Conservation (phyloP, 805 yeast species). For the Yarrowia keelungensis region DNA sequence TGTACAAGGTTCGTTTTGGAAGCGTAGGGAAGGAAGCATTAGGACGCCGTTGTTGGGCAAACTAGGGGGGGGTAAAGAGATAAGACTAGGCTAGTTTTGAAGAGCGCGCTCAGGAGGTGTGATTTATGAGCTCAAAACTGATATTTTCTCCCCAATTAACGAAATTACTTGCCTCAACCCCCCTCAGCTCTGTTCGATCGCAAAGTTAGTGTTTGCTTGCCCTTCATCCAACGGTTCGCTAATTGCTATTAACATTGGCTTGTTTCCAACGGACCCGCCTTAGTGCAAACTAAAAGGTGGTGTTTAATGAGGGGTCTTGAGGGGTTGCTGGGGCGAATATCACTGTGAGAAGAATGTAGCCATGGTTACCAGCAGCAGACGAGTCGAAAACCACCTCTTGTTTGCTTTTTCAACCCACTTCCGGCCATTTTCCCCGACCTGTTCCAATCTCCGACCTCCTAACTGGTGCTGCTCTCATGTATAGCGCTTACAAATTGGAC, state of each 20-base stretch:
- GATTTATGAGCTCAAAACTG: too few relatives aligned
- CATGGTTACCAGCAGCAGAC: too few relatives aligned
- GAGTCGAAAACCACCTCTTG: too few relatives aligned
- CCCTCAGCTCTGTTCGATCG: not conserved
- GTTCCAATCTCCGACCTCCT: slow-evolving; percentile 2
- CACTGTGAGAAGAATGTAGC: too few relatives aligned
- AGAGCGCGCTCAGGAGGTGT: too few relatives aligned
- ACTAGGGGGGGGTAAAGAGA: not conserved
- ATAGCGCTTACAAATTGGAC: slow-evolving; percentile 9
- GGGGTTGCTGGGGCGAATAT: not conserved
- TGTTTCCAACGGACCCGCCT: slow-evolving; percentile 28
- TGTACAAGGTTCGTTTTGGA: slow-evolving; percentile 6
- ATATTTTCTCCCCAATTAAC: not conserved
- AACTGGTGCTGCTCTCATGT: not conserved
- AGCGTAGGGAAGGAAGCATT: slow-evolving; percentile 1
- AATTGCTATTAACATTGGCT: slow-evolving; percentile 8
- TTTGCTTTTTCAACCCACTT: too few relatives aligned
- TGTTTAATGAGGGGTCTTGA: not conserved
- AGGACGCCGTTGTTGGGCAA: not conserved
- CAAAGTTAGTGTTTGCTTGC: slow-evolving; percentile 25
- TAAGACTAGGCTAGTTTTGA: too few relatives aligned
- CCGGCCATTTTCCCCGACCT: not conserved
- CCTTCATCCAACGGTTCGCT: slow-evolving; percentile 32
- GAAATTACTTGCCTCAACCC: not conserved
- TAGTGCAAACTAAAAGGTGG: slow-evolving; percentile 1